Conservation (phyloP, 2,329 filamentous ascomycete genomes). For the Hysterium pulicare region DNA sequence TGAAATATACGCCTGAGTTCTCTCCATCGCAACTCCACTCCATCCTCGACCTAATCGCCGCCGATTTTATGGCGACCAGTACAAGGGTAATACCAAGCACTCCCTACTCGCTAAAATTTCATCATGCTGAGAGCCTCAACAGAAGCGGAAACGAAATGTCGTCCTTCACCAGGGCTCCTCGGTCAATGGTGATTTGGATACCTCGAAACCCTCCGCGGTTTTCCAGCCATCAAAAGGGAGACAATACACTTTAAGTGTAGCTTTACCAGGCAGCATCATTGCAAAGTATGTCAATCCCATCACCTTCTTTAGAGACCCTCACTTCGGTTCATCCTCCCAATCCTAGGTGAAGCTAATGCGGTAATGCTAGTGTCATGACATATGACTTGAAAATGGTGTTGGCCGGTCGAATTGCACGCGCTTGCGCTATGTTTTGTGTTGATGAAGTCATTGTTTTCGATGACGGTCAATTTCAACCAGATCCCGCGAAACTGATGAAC, state of each 20-base stretch:
- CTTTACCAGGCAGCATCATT: constrained; percentile 74
- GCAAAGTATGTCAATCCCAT: constrained; percentile 57
- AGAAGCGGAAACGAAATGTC: constrained; percentile 24
- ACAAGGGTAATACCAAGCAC: constrained; percentile 9
- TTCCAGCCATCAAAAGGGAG: constrained; percentile 65
- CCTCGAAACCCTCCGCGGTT: constrained; percentile 65
- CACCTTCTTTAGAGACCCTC: background rate
- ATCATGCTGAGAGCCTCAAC: no score
- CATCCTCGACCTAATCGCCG: background rate
- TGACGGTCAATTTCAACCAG: constrained; percentile 60
- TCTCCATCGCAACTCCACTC: background rate
- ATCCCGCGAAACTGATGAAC: constrained; percentile 11
- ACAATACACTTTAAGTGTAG: constrained; percentile 72
- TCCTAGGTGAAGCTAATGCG: constrained; percentile 9
- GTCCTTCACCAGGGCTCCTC: constrained; percentile 14
- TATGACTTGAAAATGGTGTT: constrained; percentile 72
- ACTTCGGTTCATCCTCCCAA: background rate
- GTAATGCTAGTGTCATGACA: constrained; percentile 62
- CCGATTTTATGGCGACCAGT: no score
- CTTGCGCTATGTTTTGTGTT: constrained; percentile 76
- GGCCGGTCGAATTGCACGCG: constrained; percentile 74
- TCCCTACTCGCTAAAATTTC: background rate
- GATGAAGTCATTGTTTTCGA: constrained; percentile 83
- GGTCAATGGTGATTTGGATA: constrained; percentile 39
- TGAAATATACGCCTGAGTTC: background rate